phyloP scores from a whole-genome alignment of 768 basidiomycete species.

The Royoungia palumana region DNA sequence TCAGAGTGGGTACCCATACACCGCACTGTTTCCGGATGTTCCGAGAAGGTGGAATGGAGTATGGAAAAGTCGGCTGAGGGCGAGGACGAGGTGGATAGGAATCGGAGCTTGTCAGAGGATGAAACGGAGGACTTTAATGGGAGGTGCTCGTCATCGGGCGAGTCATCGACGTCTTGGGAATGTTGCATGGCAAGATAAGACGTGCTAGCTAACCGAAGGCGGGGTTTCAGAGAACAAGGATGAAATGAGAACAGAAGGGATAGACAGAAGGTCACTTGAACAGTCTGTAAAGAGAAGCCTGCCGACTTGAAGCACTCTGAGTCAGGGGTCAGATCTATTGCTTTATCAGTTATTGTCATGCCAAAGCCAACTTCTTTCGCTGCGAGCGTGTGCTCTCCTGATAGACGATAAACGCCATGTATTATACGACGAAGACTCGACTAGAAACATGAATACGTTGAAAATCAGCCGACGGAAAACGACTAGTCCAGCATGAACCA shows the following conservation, averaged over 20 bases:
- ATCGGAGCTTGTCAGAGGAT: background rate
- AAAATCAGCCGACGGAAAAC: conserved; percentile 6
- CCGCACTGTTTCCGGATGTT: conserved; percentile 11
- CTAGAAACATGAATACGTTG: conserved; percentile 14
- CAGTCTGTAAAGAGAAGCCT: conserved; percentile 22
- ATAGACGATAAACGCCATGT: no score
- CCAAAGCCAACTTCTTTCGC: background rate
- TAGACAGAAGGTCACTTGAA: conserved; percentile 19
- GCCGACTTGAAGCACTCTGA: conserved; percentile 2
- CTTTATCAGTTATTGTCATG: conserved; percentile 4
- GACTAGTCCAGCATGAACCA: conserved; percentile 2
- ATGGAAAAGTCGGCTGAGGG: conserved; percentile 14
- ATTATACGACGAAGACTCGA: background rate
- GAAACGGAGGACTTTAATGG: conserved; percentile 10
- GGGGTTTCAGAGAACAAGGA: background rate
- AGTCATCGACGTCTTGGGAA: conserved; percentile 48
- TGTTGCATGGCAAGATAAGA: conserved; percentile 38
- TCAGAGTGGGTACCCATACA: no score
- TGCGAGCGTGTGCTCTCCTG: background rate
- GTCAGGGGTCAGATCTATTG: conserved; percentile 15
- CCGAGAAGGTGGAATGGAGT: conserved; percentile 10
- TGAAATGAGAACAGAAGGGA: background rate
- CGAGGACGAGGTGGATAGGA: background rate
- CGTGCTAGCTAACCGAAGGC: background rate
- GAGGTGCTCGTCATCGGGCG: background rate